Evolutionary conservation across 1,284 basidiomycete species (phyloP), one percentile per base, ranked within the genome.

Genomic region (Rhizoctonia solani): DNA sequence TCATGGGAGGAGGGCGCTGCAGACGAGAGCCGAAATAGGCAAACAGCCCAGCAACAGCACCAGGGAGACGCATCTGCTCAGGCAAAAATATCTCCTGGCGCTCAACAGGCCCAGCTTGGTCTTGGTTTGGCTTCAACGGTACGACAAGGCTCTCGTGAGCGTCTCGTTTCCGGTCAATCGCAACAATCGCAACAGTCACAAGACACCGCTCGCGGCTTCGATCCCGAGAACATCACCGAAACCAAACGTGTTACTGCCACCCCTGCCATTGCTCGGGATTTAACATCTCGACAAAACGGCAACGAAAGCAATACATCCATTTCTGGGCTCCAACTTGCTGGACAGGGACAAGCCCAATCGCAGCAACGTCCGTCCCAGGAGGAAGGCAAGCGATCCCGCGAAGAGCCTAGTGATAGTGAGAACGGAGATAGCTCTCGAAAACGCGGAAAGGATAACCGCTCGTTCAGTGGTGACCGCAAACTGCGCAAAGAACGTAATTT

Each of bases 161-260:
- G 68, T 11, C 55, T 71, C 37, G 29, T 47, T 58, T 68, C 44
- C 8, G 46, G 65, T 42, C 70, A 71, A 39, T 39, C 37, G 8
- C n/a, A n/a, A n/a, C 59, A 68, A 53, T 50, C 68, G 52, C 75
- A 53, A 69, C 72, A 42, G 74, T 74, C 61, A 23, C 69, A 73
- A 69, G 53, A 66, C 58, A 69, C 75, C 0, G 69, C 74, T 1
- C 72, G 73, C 2, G 76, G 79, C 42, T 74, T 76, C 54, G 87
- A 89, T 74, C 85, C 83, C 8, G 78, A 81, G 0, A 81, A 86
- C 56, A 81, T 75, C 1, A 84, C 79, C 1, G 90, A 89, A 72
- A 92, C 90, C 2, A 82, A 83, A 66, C 87, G 90, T 71, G 80
- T 93, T 67, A 87, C 87, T 1, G 87, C 84, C 55, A 94, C 92